These are phyloP conservation scores for Iris macrosiphon DNA, from an alignment of 106 monocot genomes.

Conservation along the genomic window DNA sequence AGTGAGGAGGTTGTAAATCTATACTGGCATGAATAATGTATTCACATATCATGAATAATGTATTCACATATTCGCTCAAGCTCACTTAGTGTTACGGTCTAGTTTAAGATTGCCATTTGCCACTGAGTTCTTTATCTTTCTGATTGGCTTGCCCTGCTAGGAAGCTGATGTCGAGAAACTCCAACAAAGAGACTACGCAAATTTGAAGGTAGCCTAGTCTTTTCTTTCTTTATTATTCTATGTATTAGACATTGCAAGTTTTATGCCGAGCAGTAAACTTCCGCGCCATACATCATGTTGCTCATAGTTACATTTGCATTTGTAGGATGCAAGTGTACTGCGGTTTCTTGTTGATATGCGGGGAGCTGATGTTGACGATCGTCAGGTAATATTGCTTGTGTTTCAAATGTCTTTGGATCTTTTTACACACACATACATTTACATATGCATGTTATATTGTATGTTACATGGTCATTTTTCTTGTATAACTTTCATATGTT, in stretches of 20 bases:
- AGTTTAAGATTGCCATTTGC: no score
- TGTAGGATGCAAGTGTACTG: slow-evolving; percentile 90
- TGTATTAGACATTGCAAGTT: background rate
- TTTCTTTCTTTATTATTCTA: slow-evolving; percentile 4
- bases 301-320: no score
- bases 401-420: background rate
- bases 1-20: no score
- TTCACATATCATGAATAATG: no score
- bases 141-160: slow-evolving; percentile 29
- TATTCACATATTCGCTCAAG: no score
- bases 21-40: no score
- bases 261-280: background rate
- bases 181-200: slow-evolving; percentile 91
- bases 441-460: no score
- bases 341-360: slow-evolving; percentile 98
- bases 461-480: no score
- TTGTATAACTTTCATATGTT: no score
- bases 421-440: background rate
- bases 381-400: slow-evolving; percentile 56
- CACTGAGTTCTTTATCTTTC: background rate
- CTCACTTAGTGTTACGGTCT: no score
- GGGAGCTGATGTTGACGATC: slow-evolving; percentile 93
- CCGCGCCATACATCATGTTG: background rate
- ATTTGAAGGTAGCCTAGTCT: slow-evolving; percentile 54
- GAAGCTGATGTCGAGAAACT: slow-evolving; percentile 97